Base-by-base conservation (phyloP, 345 rosid species). In the Acer campestre region DNA sequence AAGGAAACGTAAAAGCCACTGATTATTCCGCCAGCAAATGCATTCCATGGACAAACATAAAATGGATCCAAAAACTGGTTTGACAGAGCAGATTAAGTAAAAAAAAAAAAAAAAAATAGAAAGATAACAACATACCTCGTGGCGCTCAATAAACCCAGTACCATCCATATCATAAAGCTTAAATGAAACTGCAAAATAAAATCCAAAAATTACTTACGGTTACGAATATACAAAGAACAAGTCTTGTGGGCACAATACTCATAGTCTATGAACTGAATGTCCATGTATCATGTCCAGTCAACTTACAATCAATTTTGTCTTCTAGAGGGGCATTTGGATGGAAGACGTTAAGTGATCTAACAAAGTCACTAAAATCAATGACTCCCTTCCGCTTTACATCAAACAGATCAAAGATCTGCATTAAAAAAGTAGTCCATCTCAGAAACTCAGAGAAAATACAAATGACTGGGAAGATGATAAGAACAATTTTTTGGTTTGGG, bases 291-390 rank as follows among this genome's bases (percentile, higher is more conserved):
- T 70, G 49, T 40, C 3, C 3, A 42, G 42, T 71, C 35, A 74
- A 87, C 99, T 88, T 86, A 97, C 99, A 97, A 67, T 89, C 92
- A 25, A 90, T 90, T 86, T 97, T 94, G 68, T 86, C 94, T 82
- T 97, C 97, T 79, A 82, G 85, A 20, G 98, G 76, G 62, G 85
- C 89, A 85, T 91, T 94, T 14, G 98, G 99, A 81, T 94, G 99
- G 82, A 97, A 97, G 75, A 94, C 98, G 77, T 84, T 88, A 61
- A 97, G 94, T 64, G 96, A 86, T 80, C 95, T 84, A 14, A 93
- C 99, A 85, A 97, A 97, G 83, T 97, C 99, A 42, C 96, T 91
- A 74, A 97, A 97, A 80, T 97, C 98, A 58, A 97, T 94, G 66
- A 90, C 90, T 77, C 97, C 99, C 81, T 91, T 97, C 42, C 86